Base-by-base conservation (phyloP, 805 yeast species). In the Sungouiozyma intestinalis region DNA sequence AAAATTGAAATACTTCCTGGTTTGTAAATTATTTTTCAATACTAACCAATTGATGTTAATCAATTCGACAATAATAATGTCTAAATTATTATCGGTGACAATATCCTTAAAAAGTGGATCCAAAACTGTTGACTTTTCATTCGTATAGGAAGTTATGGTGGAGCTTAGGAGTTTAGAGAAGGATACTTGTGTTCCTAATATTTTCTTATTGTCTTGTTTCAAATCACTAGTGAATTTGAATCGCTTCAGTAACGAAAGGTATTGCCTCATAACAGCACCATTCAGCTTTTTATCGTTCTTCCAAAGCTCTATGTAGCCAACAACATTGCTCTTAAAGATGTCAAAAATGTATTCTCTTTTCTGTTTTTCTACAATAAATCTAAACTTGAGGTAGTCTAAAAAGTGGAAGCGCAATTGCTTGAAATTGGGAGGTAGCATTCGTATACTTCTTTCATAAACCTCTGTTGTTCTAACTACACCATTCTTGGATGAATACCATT, bases 371-470 rank as follows among this genome's bases (percentile, higher is more conserved):
- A 20, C 41, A 19, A 37, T 38, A 31, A 47, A 47, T 7, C 42
- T 35, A 7, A 20, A 39, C 29, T 53, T 53, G 38, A 60, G 44
- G 41, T 40, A 54, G 2, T 35, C n/a, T 15, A 60, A 20, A 42
- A 40, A 59, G 9, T 45, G 35, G 2, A 38, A 33, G 5, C 62
- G 44, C 17, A 55, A 49, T 16, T 41, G 24, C 11, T 41, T 52
- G 6, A 35, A 37, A 5, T 48, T 46, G 2, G 53, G 47, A 2
- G 69, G 73, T 66, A 40, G 73, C 47, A 57, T 63, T 62, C 43
- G 59, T 45, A 44, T 68, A 54, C 81, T 87, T 49, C 72, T 67
- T 36, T 69, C 60, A 52, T 79, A 85, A 0, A 75, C 54, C 1
- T 61, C 55, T 17, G 72, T 60, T 18, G 71, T 60, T 11, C 55